A percentile compares a stretch with the other conserved stretches of the same genome.
Conservation (phyloP, 768 basidiomycete genomes). For the Serendipita indica region DNA sequence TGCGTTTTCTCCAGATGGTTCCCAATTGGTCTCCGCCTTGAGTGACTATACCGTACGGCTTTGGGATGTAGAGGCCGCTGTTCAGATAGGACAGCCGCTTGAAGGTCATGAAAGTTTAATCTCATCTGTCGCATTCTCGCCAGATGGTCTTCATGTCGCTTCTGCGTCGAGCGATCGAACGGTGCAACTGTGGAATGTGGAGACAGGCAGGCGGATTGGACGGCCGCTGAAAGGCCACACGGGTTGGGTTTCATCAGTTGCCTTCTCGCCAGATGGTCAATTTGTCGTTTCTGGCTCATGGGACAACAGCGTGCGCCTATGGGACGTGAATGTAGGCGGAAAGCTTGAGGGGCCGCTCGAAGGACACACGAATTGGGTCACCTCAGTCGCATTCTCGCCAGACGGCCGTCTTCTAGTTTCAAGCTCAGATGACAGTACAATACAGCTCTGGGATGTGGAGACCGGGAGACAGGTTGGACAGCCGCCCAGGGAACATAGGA, state of each 20-base stretch:
- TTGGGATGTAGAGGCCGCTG: not conserved
- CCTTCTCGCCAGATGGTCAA: conserved; percentile 10
- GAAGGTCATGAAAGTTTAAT: not conserved
- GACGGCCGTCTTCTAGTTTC: not conserved
- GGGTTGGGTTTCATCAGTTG: not conserved
- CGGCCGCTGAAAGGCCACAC: not conserved
- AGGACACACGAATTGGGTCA: not conserved
- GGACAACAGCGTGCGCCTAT: conserved; percentile 4
- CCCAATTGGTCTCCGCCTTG: not conserved
- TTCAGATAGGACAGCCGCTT: not conserved
- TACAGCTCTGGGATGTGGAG: not conserved
- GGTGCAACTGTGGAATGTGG: conserved; percentile 9
- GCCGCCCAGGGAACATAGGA: not conserved
- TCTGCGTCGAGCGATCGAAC: conserved; percentile 7
- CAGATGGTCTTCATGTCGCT: conserved; percentile 9
- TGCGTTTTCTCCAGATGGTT: not conserved
- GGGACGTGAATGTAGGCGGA: not conserved
- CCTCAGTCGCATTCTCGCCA: not conserved
- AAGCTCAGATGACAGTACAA: not conserved
- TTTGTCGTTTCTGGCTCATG: not conserved
- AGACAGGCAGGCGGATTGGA: not conserved
- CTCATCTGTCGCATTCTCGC: conserved; percentile 10
- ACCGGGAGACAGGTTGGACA: not conserved
- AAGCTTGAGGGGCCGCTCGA: not conserved
- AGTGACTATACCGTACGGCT: not conserved